Conservation (phyloP, 2,329 filamentous ascomycete species). For the Claviceps capensis region DNA sequence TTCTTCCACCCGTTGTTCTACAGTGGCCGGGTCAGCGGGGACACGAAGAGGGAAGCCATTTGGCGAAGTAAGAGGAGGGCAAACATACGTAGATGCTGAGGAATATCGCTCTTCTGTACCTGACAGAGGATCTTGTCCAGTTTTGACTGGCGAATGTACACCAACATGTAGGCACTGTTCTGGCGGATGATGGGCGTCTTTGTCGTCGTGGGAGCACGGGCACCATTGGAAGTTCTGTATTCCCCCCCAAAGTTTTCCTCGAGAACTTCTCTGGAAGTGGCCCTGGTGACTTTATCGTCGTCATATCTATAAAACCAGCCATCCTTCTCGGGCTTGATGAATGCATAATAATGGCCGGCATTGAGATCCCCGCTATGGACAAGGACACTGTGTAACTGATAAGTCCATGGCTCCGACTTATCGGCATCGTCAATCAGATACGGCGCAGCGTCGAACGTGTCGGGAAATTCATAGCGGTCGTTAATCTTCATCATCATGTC, state of each 20-base stretch:
- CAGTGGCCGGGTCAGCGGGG: conserved; percentile 7
- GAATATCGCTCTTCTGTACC: conserved; percentile 66
- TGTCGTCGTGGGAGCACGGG: conserved; percentile 36
- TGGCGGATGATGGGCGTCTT: conserved; percentile 47
- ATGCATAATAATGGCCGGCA: conserved; percentile 96
- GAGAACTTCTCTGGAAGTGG: conserved; percentile 77
- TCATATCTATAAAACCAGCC: conserved; percentile 96
- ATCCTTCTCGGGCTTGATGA: conserved; percentile 83
- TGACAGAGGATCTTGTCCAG: conserved; percentile 71
- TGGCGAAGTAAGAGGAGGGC: neutral
- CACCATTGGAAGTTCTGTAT: conserved; percentile 42
- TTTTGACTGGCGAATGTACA: conserved; percentile 81
- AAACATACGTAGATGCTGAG: conserved; percentile 59
- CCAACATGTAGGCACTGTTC: conserved; percentile 95
- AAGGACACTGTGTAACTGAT: conserved; percentile 86
- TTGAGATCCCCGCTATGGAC: conserved; percentile 96
- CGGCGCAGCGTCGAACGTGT: conserved; percentile 68
- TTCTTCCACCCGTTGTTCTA: conserved; percentile 63
- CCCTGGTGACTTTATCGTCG: conserved; percentile 91
- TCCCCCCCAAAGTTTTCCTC: conserved; percentile 97
- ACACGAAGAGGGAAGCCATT: neutral
- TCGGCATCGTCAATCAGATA: conserved; percentile 81
- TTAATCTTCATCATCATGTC: conserved; percentile 99
- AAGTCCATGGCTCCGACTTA: conserved; percentile 76
- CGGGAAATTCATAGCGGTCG: conserved; percentile 80